Evolutionary conservation across 176 grass and related monocot species (phyloP).

Genomic region (Triticum aestivum): DNA sequence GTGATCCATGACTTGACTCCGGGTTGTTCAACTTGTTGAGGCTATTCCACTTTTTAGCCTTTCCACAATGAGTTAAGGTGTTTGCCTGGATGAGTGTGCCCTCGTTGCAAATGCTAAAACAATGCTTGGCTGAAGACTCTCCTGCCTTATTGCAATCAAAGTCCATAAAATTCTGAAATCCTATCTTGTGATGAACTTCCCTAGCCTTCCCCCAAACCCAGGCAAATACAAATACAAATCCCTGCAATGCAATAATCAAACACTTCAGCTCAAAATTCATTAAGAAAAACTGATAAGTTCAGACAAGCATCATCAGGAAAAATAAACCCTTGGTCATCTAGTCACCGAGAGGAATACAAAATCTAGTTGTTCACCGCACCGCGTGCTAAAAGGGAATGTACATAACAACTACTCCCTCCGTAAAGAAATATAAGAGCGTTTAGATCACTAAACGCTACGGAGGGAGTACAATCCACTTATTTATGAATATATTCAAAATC

Average conservation of each 20-base stretch:
- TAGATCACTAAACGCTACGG: too few relatives aligned
- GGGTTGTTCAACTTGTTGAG: conserved; percentile 28
- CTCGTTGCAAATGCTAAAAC: conserved; percentile 29
- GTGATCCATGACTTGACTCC: conserved; percentile 32
- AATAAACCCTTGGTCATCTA: background rate
- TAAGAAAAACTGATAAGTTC: background rate
- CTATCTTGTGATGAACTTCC: conserved; percentile 8
- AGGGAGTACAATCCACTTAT: background rate
- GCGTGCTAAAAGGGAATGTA: background rate
- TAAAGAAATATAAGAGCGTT: too few relatives aligned
- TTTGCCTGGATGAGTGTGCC: conserved; percentile 22
- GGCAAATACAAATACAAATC: background rate
- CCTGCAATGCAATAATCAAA: conserved; percentile 12
- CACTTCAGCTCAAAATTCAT: background rate
- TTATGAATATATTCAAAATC: background rate
- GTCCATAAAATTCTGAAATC: conserved; percentile 74
- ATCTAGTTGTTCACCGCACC: background rate
- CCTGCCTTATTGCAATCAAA: conserved; percentile 62
- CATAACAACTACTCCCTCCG: background rate
- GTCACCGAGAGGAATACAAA: background rate
- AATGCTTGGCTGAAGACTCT: conserved; percentile 44
- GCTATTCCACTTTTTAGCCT: conserved; percentile 31
- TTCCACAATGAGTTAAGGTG: background rate
- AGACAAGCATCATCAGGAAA: background rate
- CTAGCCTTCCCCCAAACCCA: conserved; percentile 1